These are phyloP conservation scores for Clonostachys chloroleuca DNA, from an alignment of 2,329 filamentous ascomycete species.

Conservation along the genomic window DNA sequence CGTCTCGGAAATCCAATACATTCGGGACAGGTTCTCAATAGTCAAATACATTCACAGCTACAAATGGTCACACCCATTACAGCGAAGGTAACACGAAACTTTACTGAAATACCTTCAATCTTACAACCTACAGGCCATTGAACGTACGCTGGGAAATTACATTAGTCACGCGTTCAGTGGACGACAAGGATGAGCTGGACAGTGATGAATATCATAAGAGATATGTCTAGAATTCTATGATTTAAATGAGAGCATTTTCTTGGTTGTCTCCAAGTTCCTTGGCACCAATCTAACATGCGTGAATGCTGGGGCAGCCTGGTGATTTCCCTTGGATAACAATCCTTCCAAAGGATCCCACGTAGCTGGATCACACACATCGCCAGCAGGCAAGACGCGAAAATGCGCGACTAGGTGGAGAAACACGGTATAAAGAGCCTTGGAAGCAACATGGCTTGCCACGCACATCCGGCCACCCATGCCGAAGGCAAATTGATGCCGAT, in stretches of 20 bases:
- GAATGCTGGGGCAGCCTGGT: conserved; percentile 9
- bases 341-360: conserved; percentile 10
- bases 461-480: conserved; percentile 52
- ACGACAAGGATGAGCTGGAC: no score
- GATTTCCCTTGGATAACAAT: conserved; percentile 8
- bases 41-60: no score
- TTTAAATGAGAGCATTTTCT: conserved; percentile 2
- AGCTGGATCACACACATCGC: conserved; percentile 3
- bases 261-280: conserved; percentile 5
- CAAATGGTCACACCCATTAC: no score
- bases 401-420: conserved; percentile 45
- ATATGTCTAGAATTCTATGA: no score
- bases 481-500: conserved; percentile 43
- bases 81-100: no score
- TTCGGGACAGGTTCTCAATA: no score
- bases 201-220: no score
- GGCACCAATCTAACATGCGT: conserved; percentile 9
- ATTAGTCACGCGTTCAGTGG: no score
- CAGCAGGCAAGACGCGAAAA: conserved; percentile 34
- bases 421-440: conserved; percentile 47
- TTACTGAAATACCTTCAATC: no score
- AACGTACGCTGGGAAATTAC: no score
- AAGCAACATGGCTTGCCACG: conserved; percentile 46
- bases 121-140: no score
- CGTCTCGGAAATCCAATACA: no score